Base-by-base conservation (phyloP, 768 basidiomycete species). In the Chiua virens region DNA sequence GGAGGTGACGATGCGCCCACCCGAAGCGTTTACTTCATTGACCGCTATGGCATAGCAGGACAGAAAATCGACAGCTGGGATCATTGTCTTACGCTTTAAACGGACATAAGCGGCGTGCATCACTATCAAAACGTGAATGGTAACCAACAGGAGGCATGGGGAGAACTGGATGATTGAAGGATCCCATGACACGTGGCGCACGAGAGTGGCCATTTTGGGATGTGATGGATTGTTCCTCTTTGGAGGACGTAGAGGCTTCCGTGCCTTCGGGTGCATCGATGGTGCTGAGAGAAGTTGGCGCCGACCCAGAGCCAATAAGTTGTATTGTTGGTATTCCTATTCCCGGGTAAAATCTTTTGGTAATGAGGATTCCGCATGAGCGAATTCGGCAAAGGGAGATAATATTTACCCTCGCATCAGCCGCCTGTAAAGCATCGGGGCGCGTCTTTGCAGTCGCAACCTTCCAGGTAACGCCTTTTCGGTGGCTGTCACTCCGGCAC, bases 11-110 rank as follows among this genome's bases (percentile, higher is more conserved):
- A 98, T 96, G 28, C 95, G 79, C 0, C 95, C 95, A 0, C 95
- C 94, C 27, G 83, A 79, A 5, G 94, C 94, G 62, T 96, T 97
- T 13, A 96, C 93, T 67, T 97, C 95, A 61, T 96, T 96, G 13
- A 94, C 92, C 17, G 92, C 91, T 47, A 94, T 95, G 3, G 93
- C 95, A 68, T 97, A 98, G 54, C 91, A 92, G 2, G 88, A 89
- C 53, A 98, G 73, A 63, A 94, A 95, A 63, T 98, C 94, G 71
- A 98, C 84, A 1, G 92, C 93, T 0, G 93, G 93, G 45, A 97
- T 93, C 59, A 87, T 85, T 9, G 90, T 90, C 68, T 81, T 88
- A 54, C 88, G 80, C 89, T 92, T 52, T 6, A 36, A 45, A 35
- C 37, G 47, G 15, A 37, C 25, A 50, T 59, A 3, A 57, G 34